Conservation (phyloP, 345 rosid species). For the Lepidium sativum region DNA sequence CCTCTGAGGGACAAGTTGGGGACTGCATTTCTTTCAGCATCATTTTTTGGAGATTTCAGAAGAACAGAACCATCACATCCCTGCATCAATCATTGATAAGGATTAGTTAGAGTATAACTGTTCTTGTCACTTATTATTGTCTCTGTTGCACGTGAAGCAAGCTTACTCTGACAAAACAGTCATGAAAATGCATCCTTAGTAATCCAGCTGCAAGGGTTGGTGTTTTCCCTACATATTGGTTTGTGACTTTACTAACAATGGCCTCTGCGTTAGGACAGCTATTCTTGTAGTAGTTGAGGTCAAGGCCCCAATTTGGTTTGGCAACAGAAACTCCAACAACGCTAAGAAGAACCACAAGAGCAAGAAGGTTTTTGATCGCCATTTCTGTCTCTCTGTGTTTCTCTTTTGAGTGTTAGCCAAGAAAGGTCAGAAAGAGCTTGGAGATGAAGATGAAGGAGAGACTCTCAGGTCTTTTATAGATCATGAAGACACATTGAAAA, state of each 20-base stretch:
- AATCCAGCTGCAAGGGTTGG: constrained; percentile 39
- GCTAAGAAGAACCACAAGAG: constrained; percentile 25
- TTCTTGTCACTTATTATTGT: background rate
- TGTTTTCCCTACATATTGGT: background rate
- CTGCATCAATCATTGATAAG: constrained; percentile 3
- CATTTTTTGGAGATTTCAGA: constrained; percentile 27
- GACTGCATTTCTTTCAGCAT: constrained; percentile 36
- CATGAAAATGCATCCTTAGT: constrained; percentile 49
- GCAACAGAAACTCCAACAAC: constrained; percentile 6
- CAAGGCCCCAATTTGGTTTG: constrained; percentile 1
- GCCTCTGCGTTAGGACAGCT: constrained; percentile 36
- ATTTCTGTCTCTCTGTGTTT: background rate
- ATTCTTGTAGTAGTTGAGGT: constrained; percentile 24
- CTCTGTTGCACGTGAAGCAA: too few relatives aligned
- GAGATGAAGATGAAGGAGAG: background rate
- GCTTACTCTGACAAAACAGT: constrained; percentile 45
- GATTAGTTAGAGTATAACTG: background rate
- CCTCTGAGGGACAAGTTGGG: constrained; percentile 41
- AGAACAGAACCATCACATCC: constrained; percentile 57
- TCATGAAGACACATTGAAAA: constrained; percentile 7
- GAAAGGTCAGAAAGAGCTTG: background rate
- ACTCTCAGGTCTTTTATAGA: constrained; percentile 21
- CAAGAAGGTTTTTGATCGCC: constrained; percentile 35
- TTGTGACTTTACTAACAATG: constrained; percentile 19
- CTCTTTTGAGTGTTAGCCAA: background rate